Base-by-base conservation (phyloP, 106 monocot genomes). In the Dioscorea dumetorum region DNA sequence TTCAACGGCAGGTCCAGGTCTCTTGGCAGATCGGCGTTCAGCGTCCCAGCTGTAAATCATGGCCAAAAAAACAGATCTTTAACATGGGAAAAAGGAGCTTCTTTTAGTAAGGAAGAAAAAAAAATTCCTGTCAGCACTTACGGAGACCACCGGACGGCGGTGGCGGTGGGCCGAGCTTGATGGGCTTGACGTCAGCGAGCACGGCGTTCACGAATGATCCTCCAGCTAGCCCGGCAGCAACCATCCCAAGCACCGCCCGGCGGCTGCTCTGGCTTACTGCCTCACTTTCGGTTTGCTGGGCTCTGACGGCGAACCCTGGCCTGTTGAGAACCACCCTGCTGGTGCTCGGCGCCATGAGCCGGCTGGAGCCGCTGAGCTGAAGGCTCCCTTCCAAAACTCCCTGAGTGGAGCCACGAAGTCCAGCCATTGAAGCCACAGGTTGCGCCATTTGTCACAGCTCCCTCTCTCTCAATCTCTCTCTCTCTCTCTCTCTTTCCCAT, bases 131-230 rank as follows among this genome's bases (percentile, higher is more conserved):
- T 52, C 12, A 61, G 50, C 13, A 72, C 88, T 72, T 77, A 99
- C 97, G 67, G 9, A 99, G 80, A 54, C 97, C 92, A 63, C 97
- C 97, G 17, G 92, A 99, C 24, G 92, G 97, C n/a, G 82, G 70
- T 2, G 97, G 97, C 33, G 97, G 87, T 0, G 78, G 80, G 32
- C 97, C 97, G 50, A 92, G 33, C 73, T 99, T 99, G 82, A 99
- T 92, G 8, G 87, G 1, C 65, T 35, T 82, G 59, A 75, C 77
- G 1, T 75, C 90, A 3, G 92, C 97, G 9, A 87, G 87, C 50
- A 83, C 97, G 15, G 78, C 86, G 68, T 90, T 68, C 4, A 69
- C 82, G 56, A 99, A 77, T 8, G 92, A 77, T 19, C 81, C 85
- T 9, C 86, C 80, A 50, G 80, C 77, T 24, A 92, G 17, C 20